Percentiles rank a stretch among this genome's conserved stretches.
These are phyloP conservation scores for Claviceps arundinis DNA, from an alignment of 2,329 filamentous ascomycete species.

Conservation along the genomic window DNA sequence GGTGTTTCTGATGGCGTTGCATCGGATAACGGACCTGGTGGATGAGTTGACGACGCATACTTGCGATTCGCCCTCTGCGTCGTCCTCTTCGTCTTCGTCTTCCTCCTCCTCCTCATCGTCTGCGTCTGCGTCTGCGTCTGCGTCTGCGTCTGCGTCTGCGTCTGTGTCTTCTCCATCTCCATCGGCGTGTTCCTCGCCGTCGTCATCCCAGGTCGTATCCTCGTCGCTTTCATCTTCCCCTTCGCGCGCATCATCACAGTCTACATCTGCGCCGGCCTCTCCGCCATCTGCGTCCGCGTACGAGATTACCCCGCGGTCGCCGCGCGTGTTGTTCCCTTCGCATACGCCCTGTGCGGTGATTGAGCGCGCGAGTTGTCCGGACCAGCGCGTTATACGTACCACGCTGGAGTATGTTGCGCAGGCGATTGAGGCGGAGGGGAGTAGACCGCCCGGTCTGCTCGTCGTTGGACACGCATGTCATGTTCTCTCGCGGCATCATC, in stretches of 20 bases:
- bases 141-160: no score
- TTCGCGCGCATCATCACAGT: no score
- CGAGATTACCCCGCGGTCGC: no score
- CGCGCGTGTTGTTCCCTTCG: constrained; percentile 49
- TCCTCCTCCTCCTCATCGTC: not conserved
- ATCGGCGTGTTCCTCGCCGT: no score
- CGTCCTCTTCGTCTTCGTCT: not conserved
- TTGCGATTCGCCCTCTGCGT: constrained; percentile 2
- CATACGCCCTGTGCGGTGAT: constrained; percentile 84
- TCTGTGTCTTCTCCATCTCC: no score
- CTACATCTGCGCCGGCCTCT: no score
- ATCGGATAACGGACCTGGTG: constrained; percentile 65
- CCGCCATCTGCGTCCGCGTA: no score
- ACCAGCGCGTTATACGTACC: constrained; percentile 84
- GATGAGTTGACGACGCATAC: constrained; percentile 38
- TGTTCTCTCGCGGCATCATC: constrained; percentile 34
- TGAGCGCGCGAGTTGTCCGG: constrained; percentile 84
- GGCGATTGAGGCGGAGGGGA: constrained; percentile 81
- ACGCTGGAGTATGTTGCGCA: constrained; percentile 66
- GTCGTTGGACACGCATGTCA: constrained; percentile 78
- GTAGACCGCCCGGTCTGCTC: constrained; percentile 73
- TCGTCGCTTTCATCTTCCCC: no score
- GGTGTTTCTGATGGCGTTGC: constrained; percentile 90
- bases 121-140: no score
- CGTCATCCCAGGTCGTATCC: no score